These are phyloP conservation scores for Candida gigantensis DNA, from an alignment of 1,139 yeast species.

Conservation along the genomic window DNA sequence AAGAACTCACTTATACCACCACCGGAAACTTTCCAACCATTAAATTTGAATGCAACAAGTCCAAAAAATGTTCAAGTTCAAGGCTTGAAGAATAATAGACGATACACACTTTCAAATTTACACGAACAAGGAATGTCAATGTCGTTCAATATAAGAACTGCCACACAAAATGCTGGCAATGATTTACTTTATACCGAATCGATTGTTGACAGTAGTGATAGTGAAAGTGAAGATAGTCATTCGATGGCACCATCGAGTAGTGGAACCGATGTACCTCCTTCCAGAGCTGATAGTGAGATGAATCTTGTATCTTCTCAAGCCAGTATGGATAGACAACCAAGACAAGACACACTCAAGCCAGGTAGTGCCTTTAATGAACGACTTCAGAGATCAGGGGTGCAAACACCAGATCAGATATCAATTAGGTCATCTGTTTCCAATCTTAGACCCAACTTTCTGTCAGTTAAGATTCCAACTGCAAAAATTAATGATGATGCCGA, in stretches of 20 bases:
- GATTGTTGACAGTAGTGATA: slow-evolving; percentile 27
- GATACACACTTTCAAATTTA: slow-evolving; percentile 56
- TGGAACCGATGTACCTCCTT: not conserved
- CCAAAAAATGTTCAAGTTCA: slow-evolving; percentile 17
- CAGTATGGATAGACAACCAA: slow-evolving; percentile 1
- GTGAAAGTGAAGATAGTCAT: slow-evolving; percentile 24
- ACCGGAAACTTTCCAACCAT: slow-evolving; percentile 22
- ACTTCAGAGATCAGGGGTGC: slow-evolving; percentile 5
- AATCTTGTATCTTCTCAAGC: slow-evolving; percentile 2
- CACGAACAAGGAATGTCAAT: slow-evolving; percentile 76
- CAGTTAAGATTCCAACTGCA: slow-evolving; percentile 76
- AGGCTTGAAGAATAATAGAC: slow-evolving; percentile 30
- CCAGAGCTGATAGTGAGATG: slow-evolving; percentile 1
- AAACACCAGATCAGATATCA: slow-evolving; percentile 27
- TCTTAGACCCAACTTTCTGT: slow-evolving; percentile 70
- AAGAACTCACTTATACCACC: slow-evolving; percentile 12
- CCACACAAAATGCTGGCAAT: slow-evolving; percentile 20
- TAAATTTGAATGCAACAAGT: slow-evolving; percentile 25
- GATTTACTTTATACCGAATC: slow-evolving; percentile 28
- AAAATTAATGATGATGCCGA: slow-evolving; percentile 65
- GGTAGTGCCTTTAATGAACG: slow-evolving; percentile 10
- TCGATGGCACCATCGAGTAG: slow-evolving; percentile 1
- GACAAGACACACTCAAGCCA: slow-evolving; percentile 1
- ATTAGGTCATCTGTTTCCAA: slow-evolving; percentile 35
- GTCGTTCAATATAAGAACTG: slow-evolving; percentile 63